These are phyloP conservation scores for Bryoglossum gracile DNA, from an alignment of 495 filamentous ascomycete genomes.

Conservation along the genomic window DNA sequence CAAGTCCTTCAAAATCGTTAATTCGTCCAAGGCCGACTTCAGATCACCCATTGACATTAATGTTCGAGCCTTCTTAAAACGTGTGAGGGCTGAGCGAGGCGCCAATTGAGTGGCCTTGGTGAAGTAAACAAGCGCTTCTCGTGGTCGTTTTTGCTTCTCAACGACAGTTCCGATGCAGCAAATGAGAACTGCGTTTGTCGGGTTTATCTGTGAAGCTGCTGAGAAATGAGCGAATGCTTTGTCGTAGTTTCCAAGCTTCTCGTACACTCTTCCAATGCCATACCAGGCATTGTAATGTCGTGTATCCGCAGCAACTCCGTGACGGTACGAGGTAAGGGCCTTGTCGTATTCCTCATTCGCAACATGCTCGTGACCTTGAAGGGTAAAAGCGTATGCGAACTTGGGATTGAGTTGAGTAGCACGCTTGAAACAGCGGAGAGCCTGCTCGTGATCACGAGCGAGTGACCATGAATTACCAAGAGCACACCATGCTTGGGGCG, in stretches of 20 bases:
- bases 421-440: conserved; percentile 88
- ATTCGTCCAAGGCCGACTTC: conserved; percentile 64
- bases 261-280: conserved; percentile 84
- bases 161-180: conserved; percentile 85
- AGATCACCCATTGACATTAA: conserved; percentile 69
- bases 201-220: conserved; percentile 78
- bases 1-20: conserved; percentile 77
- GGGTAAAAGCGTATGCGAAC: conserved; percentile 91
- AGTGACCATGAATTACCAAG: conserved; percentile 93
- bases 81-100: conserved; percentile 70
- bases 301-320: conserved; percentile 72
- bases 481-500: conserved; percentile 92
- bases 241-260: conserved; percentile 89
- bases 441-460: conserved; percentile 90
- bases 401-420: conserved; percentile 83
- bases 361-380: conserved; percentile 96
- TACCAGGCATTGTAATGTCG: conserved; percentile 98
- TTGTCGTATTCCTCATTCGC: conserved; percentile 96
- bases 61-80: conserved; percentile 87
- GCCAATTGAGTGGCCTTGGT: conserved; percentile 70
- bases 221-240: conserved; percentile 86
- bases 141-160: conserved; percentile 75
- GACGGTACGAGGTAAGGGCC: conserved; percentile 74
- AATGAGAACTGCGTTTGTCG: conserved; percentile 81
- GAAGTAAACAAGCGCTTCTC: conserved; percentile 72